These are phyloP conservation scores for Geranium brycei DNA, from an alignment of 345 rosid genomes.

Conservation along the genomic window DNA sequence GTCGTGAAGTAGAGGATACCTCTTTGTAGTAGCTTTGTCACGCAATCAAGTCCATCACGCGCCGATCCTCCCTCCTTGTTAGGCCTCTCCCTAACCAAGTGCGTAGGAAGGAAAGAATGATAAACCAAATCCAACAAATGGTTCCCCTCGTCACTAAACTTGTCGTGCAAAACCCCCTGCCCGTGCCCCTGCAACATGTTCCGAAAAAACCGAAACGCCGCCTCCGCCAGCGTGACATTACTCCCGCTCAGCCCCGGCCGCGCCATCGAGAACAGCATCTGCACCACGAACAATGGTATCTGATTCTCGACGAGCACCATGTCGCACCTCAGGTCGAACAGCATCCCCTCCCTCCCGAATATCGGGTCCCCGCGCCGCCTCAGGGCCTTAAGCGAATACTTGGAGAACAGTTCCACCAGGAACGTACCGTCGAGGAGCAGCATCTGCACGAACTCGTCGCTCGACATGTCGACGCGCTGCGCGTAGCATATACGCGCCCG, in stretches of 20 bases:
- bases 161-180: conserved; percentile 14
- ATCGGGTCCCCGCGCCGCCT: conserved; percentile 33
- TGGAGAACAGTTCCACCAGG: conserved; percentile 35
- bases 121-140: conserved; percentile 40
- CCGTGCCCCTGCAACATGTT: conserved; percentile 36
- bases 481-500: conserved; percentile 26
- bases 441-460: conserved; percentile 28
- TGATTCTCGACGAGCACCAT: conserved; percentile 45
- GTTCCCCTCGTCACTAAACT: conserved; percentile 37
- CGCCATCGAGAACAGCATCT: conserved; percentile 24
- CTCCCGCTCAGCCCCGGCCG: conserved; percentile 27
- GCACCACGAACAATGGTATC: conserved; percentile 40
- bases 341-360: conserved; percentile 29
- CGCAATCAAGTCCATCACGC: conserved; percentile 5
- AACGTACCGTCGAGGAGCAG: conserved; percentile 40
- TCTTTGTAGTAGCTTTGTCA: conserved; percentile 9
- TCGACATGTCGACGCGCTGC: neutral
- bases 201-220: conserved; percentile 33
- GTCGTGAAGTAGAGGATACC: too few species aligned
- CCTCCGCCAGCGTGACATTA: conserved; percentile 26
- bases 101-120: conserved; percentile 35
- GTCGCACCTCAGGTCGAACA: conserved; percentile 28
- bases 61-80: neutral
- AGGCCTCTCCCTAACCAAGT: too few species aligned
- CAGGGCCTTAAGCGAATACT: conserved; percentile 19